phyloP scores from a whole-genome alignment of 2,329 filamentous ascomycete species.

The Metarhizium sp. region DNA sequence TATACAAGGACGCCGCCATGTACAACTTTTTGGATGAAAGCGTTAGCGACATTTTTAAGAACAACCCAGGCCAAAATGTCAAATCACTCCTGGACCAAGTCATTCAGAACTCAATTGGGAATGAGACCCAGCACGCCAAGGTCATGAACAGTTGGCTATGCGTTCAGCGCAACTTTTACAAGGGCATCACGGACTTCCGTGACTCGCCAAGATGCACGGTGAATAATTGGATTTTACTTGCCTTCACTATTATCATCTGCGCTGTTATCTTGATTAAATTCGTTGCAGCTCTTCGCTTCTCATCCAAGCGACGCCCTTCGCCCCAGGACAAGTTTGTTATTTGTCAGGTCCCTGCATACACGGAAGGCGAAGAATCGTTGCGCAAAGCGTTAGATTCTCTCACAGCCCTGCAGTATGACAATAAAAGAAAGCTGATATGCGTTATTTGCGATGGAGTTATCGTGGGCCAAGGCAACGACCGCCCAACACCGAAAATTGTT shows the following conservation, averaged over 20 bases:
- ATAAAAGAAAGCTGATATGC: slow-evolving; percentile 94
- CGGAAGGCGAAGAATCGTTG: slow-evolving; percentile 91
- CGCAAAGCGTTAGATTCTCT: slow-evolving; percentile 89
- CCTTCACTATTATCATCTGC: slow-evolving; percentile 78
- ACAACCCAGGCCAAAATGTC: slow-evolving; percentile 73
- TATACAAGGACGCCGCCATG: slow-evolving; percentile 39
- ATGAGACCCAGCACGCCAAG: slow-evolving; percentile 37
- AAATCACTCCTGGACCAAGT: slow-evolving; percentile 53
- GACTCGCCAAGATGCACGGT: slow-evolving; percentile 65
- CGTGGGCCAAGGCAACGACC: slow-evolving; percentile 89
- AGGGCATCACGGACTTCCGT: slow-evolving; percentile 80
- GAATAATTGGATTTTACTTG: slow-evolving; percentile 84
- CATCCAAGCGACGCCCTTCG: slow-evolving; percentile 78
- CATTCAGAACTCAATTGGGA: slow-evolving; percentile 37
- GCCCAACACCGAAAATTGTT: slow-evolving; percentile 94
- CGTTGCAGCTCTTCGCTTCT: slow-evolving; percentile 83
- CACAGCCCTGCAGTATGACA: slow-evolving; percentile 91
- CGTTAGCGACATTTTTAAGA: slow-evolving; percentile 58
- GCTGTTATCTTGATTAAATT: slow-evolving; percentile 80
- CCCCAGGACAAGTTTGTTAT: slow-evolving; percentile 99
- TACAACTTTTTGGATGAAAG: slow-evolving; percentile 67
- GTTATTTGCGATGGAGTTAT: slow-evolving; percentile 98
- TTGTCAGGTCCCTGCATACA: slow-evolving; percentile 95
- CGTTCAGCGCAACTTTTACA: slow-evolving; percentile 73
- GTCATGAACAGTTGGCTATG: slow-evolving; percentile 66